phyloP scores from a whole-genome alignment of 129 eudicot species.

The Cynara cardunculus region DNA sequence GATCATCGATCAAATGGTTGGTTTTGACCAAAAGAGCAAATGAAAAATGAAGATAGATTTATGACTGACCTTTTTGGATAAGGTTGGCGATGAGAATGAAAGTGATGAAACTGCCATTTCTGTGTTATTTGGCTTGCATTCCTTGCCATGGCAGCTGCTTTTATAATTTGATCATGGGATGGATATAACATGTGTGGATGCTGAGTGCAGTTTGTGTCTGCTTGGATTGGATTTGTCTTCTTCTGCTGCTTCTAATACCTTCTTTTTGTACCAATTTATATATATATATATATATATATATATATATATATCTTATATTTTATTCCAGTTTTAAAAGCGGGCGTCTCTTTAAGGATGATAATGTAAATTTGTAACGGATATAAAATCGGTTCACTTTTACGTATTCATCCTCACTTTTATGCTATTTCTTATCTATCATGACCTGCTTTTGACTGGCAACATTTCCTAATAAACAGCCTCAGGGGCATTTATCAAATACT shows the following conservation, averaged over 20 bases:
- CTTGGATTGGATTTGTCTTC: slow-evolving; percentile 15
- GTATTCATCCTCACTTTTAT: neutral
- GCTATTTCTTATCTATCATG: no score
- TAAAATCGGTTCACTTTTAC: neutral
- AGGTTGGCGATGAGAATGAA: slow-evolving; percentile 45
- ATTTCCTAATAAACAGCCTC: no score
- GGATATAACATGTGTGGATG: slow-evolving; percentile 29
- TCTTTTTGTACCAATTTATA: neutral
- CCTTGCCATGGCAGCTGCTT: slow-evolving; percentile 5
- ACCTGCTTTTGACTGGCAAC: no score
- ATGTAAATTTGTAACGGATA: neutral
- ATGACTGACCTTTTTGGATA: slow-evolving; percentile 43
- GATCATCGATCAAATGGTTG: neutral
- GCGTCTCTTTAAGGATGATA: neutral
- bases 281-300: neutral
- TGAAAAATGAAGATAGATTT: neutral
- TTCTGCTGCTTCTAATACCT: neutral
- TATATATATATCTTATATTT: neutral
- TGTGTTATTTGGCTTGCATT: slow-evolving; percentile 14
- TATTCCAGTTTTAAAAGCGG: neutral
- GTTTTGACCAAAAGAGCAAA: neutral
- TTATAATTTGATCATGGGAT: neutral
- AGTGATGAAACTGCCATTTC: slow-evolving; percentile 66
- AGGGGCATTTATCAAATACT: neutral
- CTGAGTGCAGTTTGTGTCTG: slow-evolving; percentile 20